Conservation (phyloP, 2,329 filamentous ascomycete genomes). For the Colletotrichum sp. region DNA sequence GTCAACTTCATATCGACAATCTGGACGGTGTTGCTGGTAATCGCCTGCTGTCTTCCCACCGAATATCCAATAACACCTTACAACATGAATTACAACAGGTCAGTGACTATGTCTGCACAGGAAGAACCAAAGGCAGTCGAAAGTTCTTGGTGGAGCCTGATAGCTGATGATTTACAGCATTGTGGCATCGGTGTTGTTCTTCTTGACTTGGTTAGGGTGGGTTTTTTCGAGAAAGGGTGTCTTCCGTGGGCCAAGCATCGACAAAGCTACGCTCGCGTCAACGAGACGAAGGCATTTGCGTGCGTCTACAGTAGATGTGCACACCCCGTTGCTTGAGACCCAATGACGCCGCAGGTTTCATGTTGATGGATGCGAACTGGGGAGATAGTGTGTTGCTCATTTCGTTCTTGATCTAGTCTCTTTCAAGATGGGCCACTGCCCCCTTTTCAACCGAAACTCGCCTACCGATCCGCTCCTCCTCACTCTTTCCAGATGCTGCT, state of each 20-base stretch:
- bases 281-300: not conserved
- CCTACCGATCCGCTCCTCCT: not conserved
- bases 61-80: not conserved
- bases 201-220: not conserved
- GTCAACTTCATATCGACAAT: slow-evolving; percentile 22
- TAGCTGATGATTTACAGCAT: not conserved
- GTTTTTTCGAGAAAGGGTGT: not conserved
- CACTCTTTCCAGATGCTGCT: not conserved
- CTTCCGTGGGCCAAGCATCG: not conserved
- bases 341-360: not conserved
- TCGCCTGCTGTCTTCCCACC: not conserved
- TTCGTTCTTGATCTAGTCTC: not conserved
- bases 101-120: not conserved
- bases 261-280: not conserved
- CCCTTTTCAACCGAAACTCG: not conserved
- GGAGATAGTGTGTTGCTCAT: not conserved
- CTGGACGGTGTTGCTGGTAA: not conserved
- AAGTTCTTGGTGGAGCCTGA: not conserved
- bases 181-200: not conserved
- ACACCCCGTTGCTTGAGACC: not conserved
- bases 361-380: not conserved
- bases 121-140: too few species aligned
- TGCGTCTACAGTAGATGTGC: not conserved
- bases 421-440: not conserved
- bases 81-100: not conserved